Evolutionary conservation across 2,329 filamentous ascomycete genomes (phyloP).

Genomic region (Claviceps sp.): DNA sequence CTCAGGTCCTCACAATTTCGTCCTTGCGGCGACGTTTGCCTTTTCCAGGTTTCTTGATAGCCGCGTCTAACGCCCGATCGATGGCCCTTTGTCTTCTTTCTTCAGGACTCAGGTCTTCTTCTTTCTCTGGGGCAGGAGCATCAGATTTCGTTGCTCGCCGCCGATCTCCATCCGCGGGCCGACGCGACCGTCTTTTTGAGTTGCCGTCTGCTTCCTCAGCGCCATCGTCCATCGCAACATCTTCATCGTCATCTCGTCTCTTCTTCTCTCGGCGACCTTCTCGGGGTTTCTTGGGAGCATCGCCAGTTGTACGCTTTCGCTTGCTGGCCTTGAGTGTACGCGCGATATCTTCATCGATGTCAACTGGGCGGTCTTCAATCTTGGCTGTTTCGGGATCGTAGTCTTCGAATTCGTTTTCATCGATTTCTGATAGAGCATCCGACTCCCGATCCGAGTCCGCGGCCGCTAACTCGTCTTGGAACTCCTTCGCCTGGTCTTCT

Average conservation of each 20-base stretch:
- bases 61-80: slow-evolving; percentile 76
- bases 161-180: slow-evolving; percentile 32
- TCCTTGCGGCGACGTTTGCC: slow-evolving; percentile 68
- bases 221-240: slow-evolving; percentile 34
- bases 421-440: slow-evolving; percentile 52
- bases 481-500: slow-evolving; percentile 29
- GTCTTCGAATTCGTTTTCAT: slow-evolving; percentile 56
- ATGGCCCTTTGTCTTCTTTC: slow-evolving; percentile 74
- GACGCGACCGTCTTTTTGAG: slow-evolving; percentile 34
- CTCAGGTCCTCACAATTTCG: slow-evolving; percentile 55
- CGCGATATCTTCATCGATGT: slow-evolving; percentile 53
- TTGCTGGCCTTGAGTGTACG: slow-evolving; percentile 52
- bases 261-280: slow-evolving; percentile 61
- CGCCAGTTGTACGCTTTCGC: slow-evolving; percentile 50
- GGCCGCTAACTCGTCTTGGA: slow-evolving; percentile 26
- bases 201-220: slow-evolving; percentile 30
- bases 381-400: slow-evolving; percentile 53
- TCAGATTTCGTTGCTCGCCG: slow-evolving; percentile 28
- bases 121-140: slow-evolving; percentile 50
- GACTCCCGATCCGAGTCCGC: slow-evolving; percentile 41
- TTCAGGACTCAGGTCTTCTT: slow-evolving; percentile 70
- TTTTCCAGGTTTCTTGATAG: slow-evolving; percentile 59
- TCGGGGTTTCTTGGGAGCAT: slow-evolving; percentile 58
- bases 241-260: slow-evolving; percentile 34
- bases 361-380: slow-evolving; percentile 49